These are phyloP conservation scores for Leccinum olivaceopallidum DNA, from an alignment of 768 basidiomycete species.

Conservation along the genomic window DNA sequence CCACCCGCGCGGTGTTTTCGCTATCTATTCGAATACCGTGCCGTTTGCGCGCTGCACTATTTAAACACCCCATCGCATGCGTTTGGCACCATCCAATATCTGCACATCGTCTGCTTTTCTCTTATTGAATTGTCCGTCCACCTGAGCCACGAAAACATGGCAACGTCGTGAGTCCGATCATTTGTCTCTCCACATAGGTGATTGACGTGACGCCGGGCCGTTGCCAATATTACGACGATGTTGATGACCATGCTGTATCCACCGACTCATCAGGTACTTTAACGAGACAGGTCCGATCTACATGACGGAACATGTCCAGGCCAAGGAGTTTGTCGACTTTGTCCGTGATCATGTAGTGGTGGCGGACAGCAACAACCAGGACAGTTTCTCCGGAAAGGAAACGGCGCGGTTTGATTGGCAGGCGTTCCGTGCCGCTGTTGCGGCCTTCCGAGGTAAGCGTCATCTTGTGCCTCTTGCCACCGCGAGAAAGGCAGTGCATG, in stretches of 20 bases:
- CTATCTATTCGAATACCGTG: neutral
- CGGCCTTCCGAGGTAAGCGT: neutral
- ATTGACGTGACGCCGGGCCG: neutral
- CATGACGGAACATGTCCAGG: conserved; percentile 1
- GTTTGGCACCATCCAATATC: neutral
- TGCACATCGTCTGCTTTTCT: neutral
- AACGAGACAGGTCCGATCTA: conserved; percentile 13
- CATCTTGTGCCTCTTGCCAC: neutral
- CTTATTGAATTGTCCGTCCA: neutral
- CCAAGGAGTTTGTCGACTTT: conserved; percentile 8
- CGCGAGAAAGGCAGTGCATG: neutral
- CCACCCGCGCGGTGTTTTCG: neutral
- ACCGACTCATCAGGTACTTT: conserved; percentile 6
- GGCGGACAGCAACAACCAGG: neutral
- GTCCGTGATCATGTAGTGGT: conserved; percentile 5
- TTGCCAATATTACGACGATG: neutral
- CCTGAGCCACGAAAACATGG: neutral
- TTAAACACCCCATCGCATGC: neutral
- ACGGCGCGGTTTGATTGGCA: conserved; percentile 4
- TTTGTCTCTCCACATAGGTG: neutral
- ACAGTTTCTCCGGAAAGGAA: neutral
- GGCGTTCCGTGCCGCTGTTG: conserved; percentile 1
- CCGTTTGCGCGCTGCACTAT: neutral
- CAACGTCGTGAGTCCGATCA: neutral
- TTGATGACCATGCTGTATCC: neutral